Evolutionary conservation across 306 rosid species (phyloP), one percentile per base, ranked within the genome.

Genomic region (Ormosia emarginata): DNA sequence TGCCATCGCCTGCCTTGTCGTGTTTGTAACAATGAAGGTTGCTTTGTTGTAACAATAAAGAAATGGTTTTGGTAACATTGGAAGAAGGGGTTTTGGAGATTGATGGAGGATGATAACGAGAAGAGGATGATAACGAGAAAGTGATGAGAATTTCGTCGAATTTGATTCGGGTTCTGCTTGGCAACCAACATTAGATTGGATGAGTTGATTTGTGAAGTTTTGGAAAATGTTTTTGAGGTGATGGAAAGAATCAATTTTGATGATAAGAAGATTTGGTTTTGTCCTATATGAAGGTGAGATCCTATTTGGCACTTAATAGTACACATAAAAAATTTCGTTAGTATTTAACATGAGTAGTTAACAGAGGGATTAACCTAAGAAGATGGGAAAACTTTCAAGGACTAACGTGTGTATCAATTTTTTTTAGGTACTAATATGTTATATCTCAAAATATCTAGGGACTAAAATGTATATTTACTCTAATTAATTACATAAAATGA

Each of bases 101-200:
- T 90, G 61, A 32, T 89, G 70, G 95, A 86, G 30, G 94, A 85
- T 69, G 92, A 90, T 46, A 88, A 87, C 58, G 97, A 89, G 74
- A 92, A 89, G 95, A 86, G 30, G 94, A 85, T 69, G 92, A 90
- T 46, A 88, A 87, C 58, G 97, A 89, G 74, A 92, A 89, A 86
- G 87, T 94, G 24, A 82, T 92, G 61, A 87, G 90, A 74, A 92
- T 89, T 75, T 83, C 97, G 33, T 87, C 88, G 7, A 82, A 71
- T 79, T 88, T 94, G 89, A 66, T 92, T 83, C 88, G 83, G 82
- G 65, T 85, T 78, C 87, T 94, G 47, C 78, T 80, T 8, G 86
- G 84, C 50, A 82, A 63, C 67, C 74, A 83, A 59, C 61, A 74
- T 53, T 58, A 43, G n/a, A 76, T 33, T 37, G 73, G 41, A 62